These are phyloP conservation scores for Cutaneotrichosporon sp. DNA, from an alignment of 1,284 basidiomycete species.

Conservation along the genomic window DNA sequence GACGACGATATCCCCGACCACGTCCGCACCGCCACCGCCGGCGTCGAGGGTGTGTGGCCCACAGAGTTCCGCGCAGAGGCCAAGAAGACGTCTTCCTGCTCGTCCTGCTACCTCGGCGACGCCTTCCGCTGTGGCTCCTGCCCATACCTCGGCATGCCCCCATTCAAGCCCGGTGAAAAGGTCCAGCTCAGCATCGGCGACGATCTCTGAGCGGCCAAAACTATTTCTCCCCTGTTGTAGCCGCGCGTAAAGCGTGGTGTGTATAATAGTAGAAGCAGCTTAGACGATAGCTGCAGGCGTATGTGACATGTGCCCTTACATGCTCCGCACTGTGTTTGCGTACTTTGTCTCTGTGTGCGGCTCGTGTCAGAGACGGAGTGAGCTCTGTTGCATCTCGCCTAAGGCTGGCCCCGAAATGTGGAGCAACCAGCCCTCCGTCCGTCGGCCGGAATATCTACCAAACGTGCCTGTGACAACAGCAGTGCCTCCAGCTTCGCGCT, in stretches of 20 bases:
- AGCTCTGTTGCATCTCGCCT: too few relatives aligned
- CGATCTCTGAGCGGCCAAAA: constrained; percentile 57
- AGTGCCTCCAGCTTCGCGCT: too few relatives aligned
- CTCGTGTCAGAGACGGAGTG: too few relatives aligned
- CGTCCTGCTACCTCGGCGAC: constrained; percentile 96
- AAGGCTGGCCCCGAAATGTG: too few relatives aligned
- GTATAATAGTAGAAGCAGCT: background rate
- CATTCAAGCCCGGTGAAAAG: constrained; percentile 97
- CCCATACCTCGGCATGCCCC: constrained; percentile 91
- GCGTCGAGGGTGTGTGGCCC: constrained; percentile 46
- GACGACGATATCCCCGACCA: constrained; percentile 47
- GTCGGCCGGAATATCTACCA: too few relatives aligned
- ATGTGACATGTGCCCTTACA: background rate
- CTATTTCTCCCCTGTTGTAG: background rate
- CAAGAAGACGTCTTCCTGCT: constrained; percentile 81
- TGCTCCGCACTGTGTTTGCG: background rate
- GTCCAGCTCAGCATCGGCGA: constrained; percentile 76
- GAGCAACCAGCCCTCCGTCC: too few relatives aligned
- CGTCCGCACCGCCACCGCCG: constrained; percentile 35
- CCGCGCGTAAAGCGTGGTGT: background rate
- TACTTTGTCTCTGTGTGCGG: too few relatives aligned
- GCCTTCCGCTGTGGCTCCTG: constrained; percentile 94
- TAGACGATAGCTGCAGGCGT: background rate
- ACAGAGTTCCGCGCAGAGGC: constrained; percentile 60
- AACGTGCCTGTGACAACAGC: too few relatives aligned